These are phyloP conservation scores for Barnettozyma salicaria DNA, from an alignment of 805 yeast genomes.

Conservation along the genomic window DNA sequence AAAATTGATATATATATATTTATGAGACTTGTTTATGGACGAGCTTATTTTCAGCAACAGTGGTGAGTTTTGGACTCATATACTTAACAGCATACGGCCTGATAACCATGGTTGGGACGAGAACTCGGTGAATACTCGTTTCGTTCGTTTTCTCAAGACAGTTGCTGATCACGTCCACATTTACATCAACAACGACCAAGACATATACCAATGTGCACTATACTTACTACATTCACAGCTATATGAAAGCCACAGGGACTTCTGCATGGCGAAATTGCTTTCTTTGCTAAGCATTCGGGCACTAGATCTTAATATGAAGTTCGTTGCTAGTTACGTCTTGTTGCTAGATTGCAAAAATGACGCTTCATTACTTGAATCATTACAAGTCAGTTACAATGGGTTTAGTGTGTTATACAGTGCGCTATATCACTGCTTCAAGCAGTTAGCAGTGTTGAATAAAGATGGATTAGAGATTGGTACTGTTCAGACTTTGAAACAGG, in stretches of 20 bases:
- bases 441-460: constrained; percentile 19
- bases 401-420: constrained; percentile 39
- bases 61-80: constrained; percentile 20
- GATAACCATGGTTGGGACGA: constrained; percentile 7
- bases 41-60: constrained; percentile 17
- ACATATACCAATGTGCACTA: constrained; percentile 32
- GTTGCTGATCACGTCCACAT: constrained; percentile 24
- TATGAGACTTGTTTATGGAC: constrained; percentile 8
- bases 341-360: constrained; percentile 41
- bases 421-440: constrained; percentile 29
- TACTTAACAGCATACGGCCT: constrained; percentile 14
- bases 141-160: constrained; percentile 20
- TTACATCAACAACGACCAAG: constrained; percentile 25
- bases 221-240: constrained; percentile 28
- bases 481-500: constrained; percentile 30
- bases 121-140: constrained; percentile 15
- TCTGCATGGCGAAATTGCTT: constrained; percentile 45
- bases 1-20: constrained; percentile 46
- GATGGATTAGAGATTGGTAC: constrained; percentile 29
- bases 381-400: constrained; percentile 47
- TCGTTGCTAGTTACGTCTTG: constrained; percentile 38
- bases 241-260: constrained; percentile 35
- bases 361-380: constrained; percentile 35
- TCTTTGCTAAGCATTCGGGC: constrained; percentile 36
- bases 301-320: constrained; percentile 32